phyloP scores from a whole-genome alignment of 2,329 filamentous ascomycete species.

The Fusarium longipes region DNA sequence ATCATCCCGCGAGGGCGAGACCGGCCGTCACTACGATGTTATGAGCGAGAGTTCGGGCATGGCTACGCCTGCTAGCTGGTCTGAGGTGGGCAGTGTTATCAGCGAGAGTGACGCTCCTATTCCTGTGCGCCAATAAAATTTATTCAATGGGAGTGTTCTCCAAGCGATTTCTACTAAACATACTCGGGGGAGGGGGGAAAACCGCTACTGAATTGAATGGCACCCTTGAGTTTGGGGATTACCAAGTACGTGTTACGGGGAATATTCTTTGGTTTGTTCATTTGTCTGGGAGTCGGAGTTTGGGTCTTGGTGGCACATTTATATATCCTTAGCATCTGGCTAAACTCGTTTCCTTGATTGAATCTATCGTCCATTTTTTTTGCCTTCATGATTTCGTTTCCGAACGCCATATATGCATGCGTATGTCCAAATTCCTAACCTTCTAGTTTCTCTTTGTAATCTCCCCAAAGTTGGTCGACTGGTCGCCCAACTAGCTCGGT shows the following conservation, averaged over 20 bases:
- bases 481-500: constrained; percentile 71
- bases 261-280: constrained; percentile 5
- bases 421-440: constrained; percentile 6
- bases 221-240: not conserved
- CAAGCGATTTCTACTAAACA: not conserved
- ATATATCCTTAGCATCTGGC: constrained; percentile 40
- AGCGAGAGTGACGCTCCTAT: constrained; percentile 63
- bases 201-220: not conserved
- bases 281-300: constrained; percentile 36
- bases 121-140: constrained; percentile 48
- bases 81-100: constrained; percentile 71
- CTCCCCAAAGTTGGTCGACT: constrained; percentile 77
- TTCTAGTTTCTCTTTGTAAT: constrained; percentile 66
- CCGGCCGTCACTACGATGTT: constrained; percentile 61
- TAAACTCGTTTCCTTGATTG: constrained; percentile 25
- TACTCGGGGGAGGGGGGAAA: not conserved
- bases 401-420: constrained; percentile 10
- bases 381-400: not conserved
- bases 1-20: constrained; percentile 54
- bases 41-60: constrained; percentile 70
- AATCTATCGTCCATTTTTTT: constrained; percentile 12
- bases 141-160: not conserved
- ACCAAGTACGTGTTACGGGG: constrained; percentile 10
- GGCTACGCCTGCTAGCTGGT: constrained; percentile 71
- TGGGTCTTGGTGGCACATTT: constrained; percentile 26